Percentiles rank a stretch among this genome's conserved stretches.
These are phyloP conservation scores for Schoenoplectus tabernaemontani DNA, from an alignment of 202 grass and related monocot genomes.

Conservation along the genomic window DNA sequence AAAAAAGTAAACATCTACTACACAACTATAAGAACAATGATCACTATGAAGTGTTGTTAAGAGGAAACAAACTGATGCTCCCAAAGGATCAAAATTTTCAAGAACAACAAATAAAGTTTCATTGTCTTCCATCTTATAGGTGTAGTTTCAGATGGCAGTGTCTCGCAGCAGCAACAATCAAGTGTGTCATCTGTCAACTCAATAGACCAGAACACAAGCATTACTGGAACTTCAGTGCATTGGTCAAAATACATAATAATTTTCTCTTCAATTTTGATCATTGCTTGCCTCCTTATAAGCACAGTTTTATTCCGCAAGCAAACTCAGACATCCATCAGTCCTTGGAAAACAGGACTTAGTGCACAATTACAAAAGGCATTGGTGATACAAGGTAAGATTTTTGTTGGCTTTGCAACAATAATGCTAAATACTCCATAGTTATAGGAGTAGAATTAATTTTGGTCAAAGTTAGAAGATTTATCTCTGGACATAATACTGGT, in stretches of 20 bases:
- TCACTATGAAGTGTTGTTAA: too few species aligned
- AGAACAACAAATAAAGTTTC: background rate
- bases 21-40: background rate
- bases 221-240: conserved; percentile 30
- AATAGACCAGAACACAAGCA: conserved; percentile 7
- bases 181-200: conserved; percentile 18
- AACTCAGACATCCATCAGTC: conserved; percentile 36
- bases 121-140: background rate
- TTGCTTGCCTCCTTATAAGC: conserved; percentile 25
- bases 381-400: conserved; percentile 49
- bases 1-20: background rate
- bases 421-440: background rate
- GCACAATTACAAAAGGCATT: conserved; percentile 72
- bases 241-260: conserved; percentile 52
- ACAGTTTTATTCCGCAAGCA: conserved; percentile 42
- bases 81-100: conserved; percentile 6
- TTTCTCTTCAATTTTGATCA: conserved; percentile 32
- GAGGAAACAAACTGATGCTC: conserved; percentile 5
- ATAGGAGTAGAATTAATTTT: background rate
- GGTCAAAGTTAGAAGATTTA: background rate
- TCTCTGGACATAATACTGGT: background rate
- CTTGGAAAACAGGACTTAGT: conserved; percentile 85
- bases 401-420: background rate
- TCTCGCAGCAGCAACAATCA: conserved; percentile 19
- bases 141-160: background rate